Base-by-base conservation (phyloP, 108 stramenopile genomes). In the Seminavis robusta region DNA sequence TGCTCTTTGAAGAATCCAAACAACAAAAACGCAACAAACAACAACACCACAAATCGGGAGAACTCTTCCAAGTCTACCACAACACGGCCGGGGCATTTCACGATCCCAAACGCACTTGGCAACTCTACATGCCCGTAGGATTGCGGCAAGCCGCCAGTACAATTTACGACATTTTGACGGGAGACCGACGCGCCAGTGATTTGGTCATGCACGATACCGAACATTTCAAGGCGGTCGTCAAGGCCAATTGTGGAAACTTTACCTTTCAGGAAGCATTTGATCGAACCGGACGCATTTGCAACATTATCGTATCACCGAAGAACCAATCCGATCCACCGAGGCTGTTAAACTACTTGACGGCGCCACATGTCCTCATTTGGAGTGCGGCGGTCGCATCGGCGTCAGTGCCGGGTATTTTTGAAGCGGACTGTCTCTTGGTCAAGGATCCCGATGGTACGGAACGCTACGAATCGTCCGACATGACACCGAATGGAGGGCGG, bases 251-350 rank as follows among this genome's bases (percentile, higher is more conserved):
- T 38, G 98, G 98, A 2, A 74, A 95, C 63, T 94, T 94, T 47
- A 98, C 98, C 6, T 97, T 99, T 56, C 90, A 95, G 65, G 95
- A 99, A 79, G 98, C 97, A 0, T 99, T 98, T 64, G 97, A 98
- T 70, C 75, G 96, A 34, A 99, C 98, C 25, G 97, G 97, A 16
- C 79, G 98, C 5, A 98, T 99, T 65, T 73, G 97, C 40, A 99
- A 99, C 82, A 98, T 99, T 60, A 27, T 90, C 26, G 98, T 98
- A 5, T 87, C 94, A 0, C 96, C 98, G 13, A 74, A 81, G 62
- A 97, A 96, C 71, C 69, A 73, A n/a, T 77, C 70, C 52, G 93
- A 93, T 62, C 88, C 90, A 13, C 95, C 96, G 17, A 65, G 95
- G 19, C 64, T 99, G 32, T 79, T 99, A 21, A 99, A 99, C 66